A percentile compares a stretch with the other conserved stretches of the same genome.
Conservation (phyloP, 805 yeast genomes). For the Candida taoyuanica region DNA sequence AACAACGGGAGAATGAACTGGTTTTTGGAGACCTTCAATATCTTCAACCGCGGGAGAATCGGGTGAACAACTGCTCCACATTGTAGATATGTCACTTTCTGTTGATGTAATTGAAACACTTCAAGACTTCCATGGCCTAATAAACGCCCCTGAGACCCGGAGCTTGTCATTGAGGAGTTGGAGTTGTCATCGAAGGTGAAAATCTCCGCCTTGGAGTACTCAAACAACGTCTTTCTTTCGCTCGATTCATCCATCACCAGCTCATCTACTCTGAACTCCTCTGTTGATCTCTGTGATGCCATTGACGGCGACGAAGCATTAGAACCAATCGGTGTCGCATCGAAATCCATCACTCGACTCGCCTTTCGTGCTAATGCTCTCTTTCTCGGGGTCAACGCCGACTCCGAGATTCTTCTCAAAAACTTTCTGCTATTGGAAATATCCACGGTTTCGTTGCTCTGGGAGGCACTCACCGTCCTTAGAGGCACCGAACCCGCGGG, state of each 20-base stretch:
- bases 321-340: constrained; percentile 1
- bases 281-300: constrained; percentile 1
- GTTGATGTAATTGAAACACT: constrained; percentile 53
- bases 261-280: neutral
- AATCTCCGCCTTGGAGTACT: constrained; percentile 21
- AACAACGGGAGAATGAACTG: constrained; percentile 60
- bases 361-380: constrained; percentile 22
- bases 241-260: constrained; percentile 10
- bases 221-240: constrained; percentile 19
- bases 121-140: constrained; percentile 58
- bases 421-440: constrained; percentile 22
- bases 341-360: neutral
- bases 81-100: constrained; percentile 54
- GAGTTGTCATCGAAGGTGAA: constrained; percentile 22
- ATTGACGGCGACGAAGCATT: constrained; percentile 4
- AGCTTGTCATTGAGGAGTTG: constrained; percentile 7
- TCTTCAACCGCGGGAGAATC: constrained; percentile 56
- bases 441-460: constrained; percentile 17
- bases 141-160: constrained; percentile 37
- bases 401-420: constrained; percentile 18
- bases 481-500: neutral
- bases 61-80: constrained; percentile 73
- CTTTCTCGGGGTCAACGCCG: constrained; percentile 20
- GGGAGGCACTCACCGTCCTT: constrained; percentile 3
- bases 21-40: constrained; percentile 44